Evolutionary conservation across 495 filamentous ascomycete species (phyloP).

Genomic region (Stereocaulon alpinum): DNA sequence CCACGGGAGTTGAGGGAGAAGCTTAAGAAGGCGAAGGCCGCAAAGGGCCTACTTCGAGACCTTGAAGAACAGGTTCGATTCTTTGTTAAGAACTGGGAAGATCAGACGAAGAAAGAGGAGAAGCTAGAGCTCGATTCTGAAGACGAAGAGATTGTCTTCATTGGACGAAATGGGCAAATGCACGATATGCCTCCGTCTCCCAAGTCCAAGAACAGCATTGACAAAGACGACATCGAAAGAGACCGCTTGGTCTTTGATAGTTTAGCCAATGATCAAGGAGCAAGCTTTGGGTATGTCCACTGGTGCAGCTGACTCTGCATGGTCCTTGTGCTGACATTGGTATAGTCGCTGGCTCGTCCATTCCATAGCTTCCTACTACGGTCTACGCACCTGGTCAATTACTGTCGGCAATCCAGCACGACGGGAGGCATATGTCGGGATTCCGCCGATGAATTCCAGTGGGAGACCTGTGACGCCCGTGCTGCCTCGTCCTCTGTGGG

Average conservation of each 20-base stretch:
- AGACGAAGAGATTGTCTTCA: slow-evolving; percentile 90
- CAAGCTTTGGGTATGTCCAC: slow-evolving; percentile 68
- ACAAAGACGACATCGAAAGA: slow-evolving; percentile 41
- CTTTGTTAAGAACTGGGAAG: slow-evolving; percentile 53
- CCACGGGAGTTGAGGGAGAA: slow-evolving; percentile 46
- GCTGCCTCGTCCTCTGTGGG: slow-evolving; percentile 50
- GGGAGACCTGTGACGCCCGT: slow-evolving; percentile 24
- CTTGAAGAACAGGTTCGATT: slow-evolving; percentile 53
- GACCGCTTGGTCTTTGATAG: slow-evolving; percentile 74
- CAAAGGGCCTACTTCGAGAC: slow-evolving; percentile 53
- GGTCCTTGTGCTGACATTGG: slow-evolving; percentile 1
- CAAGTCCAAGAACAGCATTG: slow-evolving; percentile 26
- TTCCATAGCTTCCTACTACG: slow-evolving; percentile 86
- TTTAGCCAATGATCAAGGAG: slow-evolving; percentile 58
- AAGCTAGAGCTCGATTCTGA: slow-evolving; percentile 36
- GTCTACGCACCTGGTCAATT: slow-evolving; percentile 72
- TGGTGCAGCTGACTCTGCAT: not conserved
- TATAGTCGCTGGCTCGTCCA: slow-evolving; percentile 86
- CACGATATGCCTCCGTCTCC: slow-evolving; percentile 44
- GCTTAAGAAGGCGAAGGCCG: slow-evolving; percentile 60
- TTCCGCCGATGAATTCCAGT: slow-evolving; percentile 26
- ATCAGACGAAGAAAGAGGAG: slow-evolving; percentile 28
- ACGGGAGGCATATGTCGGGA: slow-evolving; percentile 82
- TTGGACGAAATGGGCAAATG: slow-evolving; percentile 67
- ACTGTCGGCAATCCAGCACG: slow-evolving; percentile 64